These are phyloP conservation scores for Trypanosoma theileri DNA, from an alignment of 208 protist genomes.

Conservation along the genomic window DNA sequence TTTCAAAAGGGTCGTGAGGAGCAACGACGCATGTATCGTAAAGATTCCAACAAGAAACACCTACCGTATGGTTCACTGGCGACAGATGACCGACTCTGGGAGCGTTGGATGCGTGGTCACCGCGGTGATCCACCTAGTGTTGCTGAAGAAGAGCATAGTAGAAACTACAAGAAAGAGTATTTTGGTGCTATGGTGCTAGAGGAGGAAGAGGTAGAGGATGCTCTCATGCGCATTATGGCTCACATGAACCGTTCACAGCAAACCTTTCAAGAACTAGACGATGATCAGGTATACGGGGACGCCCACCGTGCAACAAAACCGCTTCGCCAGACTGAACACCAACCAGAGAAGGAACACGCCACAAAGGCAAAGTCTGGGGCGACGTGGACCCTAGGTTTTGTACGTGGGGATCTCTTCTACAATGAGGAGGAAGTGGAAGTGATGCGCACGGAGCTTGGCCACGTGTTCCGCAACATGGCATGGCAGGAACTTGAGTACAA, in stretches of 20 bases:
- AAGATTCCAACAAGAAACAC: slow-evolving; percentile 84
- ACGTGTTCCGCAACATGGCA: slow-evolving; percentile 88
- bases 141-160: slow-evolving; percentile 80
- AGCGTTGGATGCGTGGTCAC: slow-evolving; percentile 88
- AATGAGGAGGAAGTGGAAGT: slow-evolving; percentile 90
- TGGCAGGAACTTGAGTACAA: slow-evolving; percentile 91
- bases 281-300: slow-evolving; percentile 84
- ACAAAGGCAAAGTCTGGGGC: slow-evolving; percentile 59
- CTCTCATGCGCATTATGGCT: slow-evolving; percentile 84
- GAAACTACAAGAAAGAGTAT: slow-evolving; percentile 84
- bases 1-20: slow-evolving; percentile 82
- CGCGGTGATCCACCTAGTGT: slow-evolving; percentile 81
- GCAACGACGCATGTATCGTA: slow-evolving; percentile 85
- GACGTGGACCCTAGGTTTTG: slow-evolving; percentile 87
- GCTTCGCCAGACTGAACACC: slow-evolving; percentile 64
- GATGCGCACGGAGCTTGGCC: slow-evolving; percentile 84
- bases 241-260: slow-evolving; percentile 82
- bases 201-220: slow-evolving; percentile 89
- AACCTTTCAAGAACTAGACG: slow-evolving; percentile 86
- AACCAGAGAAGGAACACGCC: slow-evolving; percentile 62
- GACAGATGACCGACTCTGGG: slow-evolving; percentile 85
- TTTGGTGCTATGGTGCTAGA: slow-evolving; percentile 85
- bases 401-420: slow-evolving; percentile 88
- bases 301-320: slow-evolving; percentile 68
- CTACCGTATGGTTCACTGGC: slow-evolving; percentile 82